Evolutionary conservation across 495 filamentous ascomycete species (phyloP), one percentile per base, ranked within the genome.

Genomic region (Glonium stellatum): DNA sequence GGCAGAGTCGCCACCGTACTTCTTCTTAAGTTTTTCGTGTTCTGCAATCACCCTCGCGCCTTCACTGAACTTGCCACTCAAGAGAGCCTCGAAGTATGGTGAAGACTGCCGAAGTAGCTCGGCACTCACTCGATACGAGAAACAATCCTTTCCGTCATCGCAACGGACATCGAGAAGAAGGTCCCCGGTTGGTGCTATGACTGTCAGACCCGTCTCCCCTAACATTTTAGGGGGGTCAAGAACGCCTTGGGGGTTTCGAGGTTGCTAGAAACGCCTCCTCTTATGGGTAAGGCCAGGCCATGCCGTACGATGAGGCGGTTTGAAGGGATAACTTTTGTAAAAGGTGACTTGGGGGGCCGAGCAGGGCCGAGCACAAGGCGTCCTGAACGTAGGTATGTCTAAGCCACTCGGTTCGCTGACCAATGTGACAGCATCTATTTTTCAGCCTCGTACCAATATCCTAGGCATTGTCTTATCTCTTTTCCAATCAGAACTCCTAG

Each of bases 51-150:
- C 70, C 15, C 72, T 59, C 19, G 68, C 71, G 1, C 77, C 82
- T 64, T 84, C 83, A 13, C 71, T 67, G 64, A 84, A 85, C 9
- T 69, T 69, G 41, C 69, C 68, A 54, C 69, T 70, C 39, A 87
- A 74, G 8, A 87, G 75, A 39, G 72, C 77, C 51, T 71, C 72
- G 62, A 87, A 87, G 66, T 86, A 87, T 52, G 75, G 76, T 0
- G 84, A 87, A 47, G 76, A 67, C 41, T 73, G 65, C 62, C 72
- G 79, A 23, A 78, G 63, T 0, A 65, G 62, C 10, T 66, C 61
- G 0, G 71, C 62, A 27, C 69, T 66, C 41, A 79, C 76, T 54
- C 75, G 69, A 59, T 73, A 78, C 37, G 62, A 52, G 58, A 62
- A 70, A 42, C 48, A 55, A 27, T 55, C 51, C 22, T 60, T 61